Evolutionary conservation across 495 filamentous ascomycete genomes (phyloP).

Genomic region (Penicillium goetzii): DNA sequence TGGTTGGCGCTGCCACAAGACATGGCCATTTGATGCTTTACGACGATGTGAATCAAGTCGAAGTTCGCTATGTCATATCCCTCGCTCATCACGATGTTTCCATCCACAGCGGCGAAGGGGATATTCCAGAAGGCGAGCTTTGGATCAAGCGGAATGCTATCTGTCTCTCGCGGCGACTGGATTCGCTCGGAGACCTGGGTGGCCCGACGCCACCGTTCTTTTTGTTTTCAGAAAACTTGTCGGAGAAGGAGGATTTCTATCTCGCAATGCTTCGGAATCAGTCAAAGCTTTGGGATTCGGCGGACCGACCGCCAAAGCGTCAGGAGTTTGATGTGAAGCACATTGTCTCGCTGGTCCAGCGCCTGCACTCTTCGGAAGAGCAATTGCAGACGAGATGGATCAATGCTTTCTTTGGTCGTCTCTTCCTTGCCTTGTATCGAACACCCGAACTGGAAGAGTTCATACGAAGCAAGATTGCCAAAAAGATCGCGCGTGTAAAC

Average conservation of each 20-base stretch:
- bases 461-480: slow-evolving; percentile 83
- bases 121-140: slow-evolving; percentile 87
- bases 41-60: slow-evolving; percentile 84
- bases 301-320: slow-evolving; percentile 66
- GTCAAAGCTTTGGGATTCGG: slow-evolving; percentile 61
- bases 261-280: slow-evolving; percentile 87
- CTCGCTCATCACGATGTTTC: slow-evolving; percentile 84
- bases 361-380: slow-evolving; percentile 88
- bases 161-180: slow-evolving; percentile 72
- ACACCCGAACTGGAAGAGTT: slow-evolving; percentile 79
- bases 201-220: slow-evolving; percentile 78
- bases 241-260: slow-evolving; percentile 98
- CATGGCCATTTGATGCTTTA: slow-evolving; percentile 98
- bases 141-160: slow-evolving; percentile 97
- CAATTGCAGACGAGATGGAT: slow-evolving; percentile 92
- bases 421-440: slow-evolving; percentile 87
- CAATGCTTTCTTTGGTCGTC: slow-evolving; percentile 83
- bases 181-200: slow-evolving; percentile 61
- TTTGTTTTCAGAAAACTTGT: slow-evolving; percentile 90
- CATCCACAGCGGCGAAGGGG: slow-evolving; percentile 79
- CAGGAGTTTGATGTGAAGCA: slow-evolving; percentile 81
- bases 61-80: slow-evolving; percentile 93
- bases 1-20: slow-evolving; percentile 47
- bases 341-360: slow-evolving; percentile 84
- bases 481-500: slow-evolving; percentile 94